Evolutionary conservation across 371 early-diverging fungal genomes (phyloP).

Genomic region (Mucor lusitanicus): DNA sequence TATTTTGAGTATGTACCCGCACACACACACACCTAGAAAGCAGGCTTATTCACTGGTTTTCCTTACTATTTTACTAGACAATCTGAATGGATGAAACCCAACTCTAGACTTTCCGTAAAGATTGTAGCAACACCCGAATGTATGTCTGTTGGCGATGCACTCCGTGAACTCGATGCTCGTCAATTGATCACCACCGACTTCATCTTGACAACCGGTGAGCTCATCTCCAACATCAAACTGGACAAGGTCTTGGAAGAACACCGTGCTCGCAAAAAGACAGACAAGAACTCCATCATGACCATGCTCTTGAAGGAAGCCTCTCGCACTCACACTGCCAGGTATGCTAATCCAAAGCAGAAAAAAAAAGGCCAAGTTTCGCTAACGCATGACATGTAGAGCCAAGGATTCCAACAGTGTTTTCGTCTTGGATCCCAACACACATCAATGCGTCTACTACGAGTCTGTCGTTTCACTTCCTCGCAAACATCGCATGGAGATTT

Average conservation of each 20-base stretch:
- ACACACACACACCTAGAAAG: background rate
- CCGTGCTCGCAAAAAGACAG: constrained; percentile 64
- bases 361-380: background rate
- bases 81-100: constrained; percentile 70
- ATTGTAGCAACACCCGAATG: constrained; percentile 78
- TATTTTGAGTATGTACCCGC: constrained; percentile 72
- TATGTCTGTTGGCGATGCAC: constrained; percentile 90
- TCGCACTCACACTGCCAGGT: constrained; percentile 53
- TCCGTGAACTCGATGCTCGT: constrained; percentile 88
- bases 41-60: no score
- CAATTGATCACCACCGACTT: constrained; percentile 86
- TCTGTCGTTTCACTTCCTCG: constrained; percentile 68
- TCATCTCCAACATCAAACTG: constrained; percentile 88
- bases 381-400: constrained; percentile 36
- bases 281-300: constrained; percentile 93
- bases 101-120: constrained; percentile 69
- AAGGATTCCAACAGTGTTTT: constrained; percentile 82
- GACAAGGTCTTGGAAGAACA: constrained; percentile 78
- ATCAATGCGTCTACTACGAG: constrained; percentile 85
- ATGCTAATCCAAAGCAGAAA: background rate
- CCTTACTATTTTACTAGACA: constrained; percentile 32
- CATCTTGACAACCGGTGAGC: constrained; percentile 89
- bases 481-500: constrained; percentile 60
- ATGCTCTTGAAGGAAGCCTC: constrained; percentile 81
- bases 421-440: constrained; percentile 74